Evolutionary conservation across 2,329 filamentous ascomycete species (phyloP), one percentile per base, ranked within the genome.

Genomic region (Pseudogymnoascus sp.): DNA sequence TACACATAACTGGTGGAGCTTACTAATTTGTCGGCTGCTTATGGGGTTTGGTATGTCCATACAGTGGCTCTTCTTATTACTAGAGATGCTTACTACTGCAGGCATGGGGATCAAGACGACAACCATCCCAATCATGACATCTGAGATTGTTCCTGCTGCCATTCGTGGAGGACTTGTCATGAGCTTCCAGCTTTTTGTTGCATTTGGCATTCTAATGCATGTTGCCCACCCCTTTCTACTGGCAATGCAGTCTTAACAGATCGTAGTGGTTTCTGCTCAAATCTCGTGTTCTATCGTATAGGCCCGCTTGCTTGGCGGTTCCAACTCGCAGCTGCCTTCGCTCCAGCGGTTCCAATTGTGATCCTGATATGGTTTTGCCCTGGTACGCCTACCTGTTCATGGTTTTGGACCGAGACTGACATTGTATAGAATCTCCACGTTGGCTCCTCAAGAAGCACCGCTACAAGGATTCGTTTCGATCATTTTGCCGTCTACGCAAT

Each of bases 111-210:
- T 86, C 16, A 91, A 91, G 71, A 85, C 85, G 16, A 78, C 79
- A 0, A 83, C 79, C 60, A 87, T 91, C 1, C 89, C 89, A 0
- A 85, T 92, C 33, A 91, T 89, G 68, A 86, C 88, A 0, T 89
- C 89, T 2, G 89, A 92, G 73, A 89, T 84, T 62, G 83, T 86
- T 0, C 89, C 89, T 0, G 85, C 88, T 1, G 73, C 79, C 1
- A 86, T 91, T 62, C 84, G 89, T 71, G 88, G 89, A 63, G 88
- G 87, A 3, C 78, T 93, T 19, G 89, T 92, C 66, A 92, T 92
- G 89, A 87, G 86, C 65, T 93, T 89, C 88, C 87, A 92, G 74
- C 76, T 88, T 73, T 88, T 84, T 82, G 84, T 80, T 2, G 80
- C 80, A 4, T 82, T 84, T 69, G 82, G 83, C 60, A 84, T 84